Conservation (phyloP, 1,284 basidiomycete species). For the Pseudozyma sp. region DNA sequence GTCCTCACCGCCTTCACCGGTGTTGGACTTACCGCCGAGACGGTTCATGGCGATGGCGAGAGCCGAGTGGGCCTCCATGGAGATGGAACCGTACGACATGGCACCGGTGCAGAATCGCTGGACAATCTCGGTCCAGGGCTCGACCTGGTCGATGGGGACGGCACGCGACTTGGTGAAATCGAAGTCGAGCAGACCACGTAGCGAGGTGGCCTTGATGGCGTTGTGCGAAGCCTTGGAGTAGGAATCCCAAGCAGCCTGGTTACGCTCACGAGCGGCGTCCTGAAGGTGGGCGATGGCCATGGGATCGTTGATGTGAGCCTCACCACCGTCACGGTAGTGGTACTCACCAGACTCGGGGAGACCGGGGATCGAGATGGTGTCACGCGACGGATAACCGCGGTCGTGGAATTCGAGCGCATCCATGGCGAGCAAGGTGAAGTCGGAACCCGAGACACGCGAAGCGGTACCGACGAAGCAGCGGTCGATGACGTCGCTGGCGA, state of each 20-base stretch:
- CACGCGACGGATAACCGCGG: conserved; percentile 62
- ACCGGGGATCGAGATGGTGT: conserved; percentile 57
- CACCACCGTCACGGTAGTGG: conserved; percentile 66
- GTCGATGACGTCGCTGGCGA: conserved; percentile 60
- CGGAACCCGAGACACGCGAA: conserved; percentile 62
- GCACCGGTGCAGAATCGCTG: conserved; percentile 67
- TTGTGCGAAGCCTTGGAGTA: conserved; percentile 65
- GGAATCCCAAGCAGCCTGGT: conserved; percentile 62
- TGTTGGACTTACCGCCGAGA: conserved; percentile 67
- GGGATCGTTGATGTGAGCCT: conserved; percentile 66
- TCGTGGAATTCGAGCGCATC: conserved; percentile 67
- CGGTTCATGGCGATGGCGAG: conserved; percentile 67
- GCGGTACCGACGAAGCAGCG: conserved; percentile 66
- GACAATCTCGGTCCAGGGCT: conserved; percentile 68
- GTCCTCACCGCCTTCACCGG: conserved; percentile 67
- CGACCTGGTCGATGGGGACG: conserved; percentile 67
- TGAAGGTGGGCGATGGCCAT: conserved; percentile 64
- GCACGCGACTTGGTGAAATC: conserved; percentile 58
- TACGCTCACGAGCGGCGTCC: conserved; percentile 63
- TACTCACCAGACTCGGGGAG: conserved; percentile 66
- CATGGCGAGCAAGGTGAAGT: conserved; percentile 62
- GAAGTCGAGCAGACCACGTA: conserved; percentile 66
- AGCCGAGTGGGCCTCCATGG: conserved; percentile 65
- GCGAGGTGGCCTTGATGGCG: conserved; percentile 58
- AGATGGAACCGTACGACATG: conserved; percentile 68